A percentile compares a stretch with the other conserved stretches of the same genome.
These are phyloP conservation scores for Coniochaeta prunicola DNA, from an alignment of 2,329 filamentous ascomycete species.

Conservation along the genomic window DNA sequence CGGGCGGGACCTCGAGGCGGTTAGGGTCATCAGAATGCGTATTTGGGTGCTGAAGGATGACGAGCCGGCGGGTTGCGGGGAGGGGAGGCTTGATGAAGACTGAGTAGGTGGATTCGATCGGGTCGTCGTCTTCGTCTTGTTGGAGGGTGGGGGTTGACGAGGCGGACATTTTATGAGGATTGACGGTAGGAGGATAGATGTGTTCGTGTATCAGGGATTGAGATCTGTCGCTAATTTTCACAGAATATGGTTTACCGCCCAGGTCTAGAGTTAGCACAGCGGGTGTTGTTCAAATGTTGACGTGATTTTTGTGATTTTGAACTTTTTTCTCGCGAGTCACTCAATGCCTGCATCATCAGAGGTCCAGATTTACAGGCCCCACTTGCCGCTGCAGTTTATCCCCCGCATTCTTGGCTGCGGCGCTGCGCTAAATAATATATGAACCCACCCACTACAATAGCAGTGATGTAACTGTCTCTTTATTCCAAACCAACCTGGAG, in stretches of 20 bases:
- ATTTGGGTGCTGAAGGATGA: conserved; percentile 86
- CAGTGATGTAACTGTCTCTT: no score
- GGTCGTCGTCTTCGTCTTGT: conserved; percentile 52
- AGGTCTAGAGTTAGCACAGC: neutral
- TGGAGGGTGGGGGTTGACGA: neutral
- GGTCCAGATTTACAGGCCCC: neutral
- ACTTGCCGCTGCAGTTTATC: neutral
- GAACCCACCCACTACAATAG: neutral
- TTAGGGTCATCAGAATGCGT: conserved; percentile 51
- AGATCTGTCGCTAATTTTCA: neutral
- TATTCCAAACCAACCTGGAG: no score
- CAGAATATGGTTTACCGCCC: no score
- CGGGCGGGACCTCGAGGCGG: conserved; percentile 51
- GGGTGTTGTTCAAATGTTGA: neutral
- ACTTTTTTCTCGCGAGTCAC: neutral
- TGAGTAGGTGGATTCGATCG: conserved; percentile 69
- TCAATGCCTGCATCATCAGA: neutral
- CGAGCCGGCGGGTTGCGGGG: conserved; percentile 55
- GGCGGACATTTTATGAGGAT: neutral
- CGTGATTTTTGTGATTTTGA: no score
- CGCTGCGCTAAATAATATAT: neutral
- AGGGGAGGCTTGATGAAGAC: conserved; percentile 77
- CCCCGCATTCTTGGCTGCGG: neutral
- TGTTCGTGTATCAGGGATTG: neutral
- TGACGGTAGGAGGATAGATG: neutral